Evolutionary conservation across 257 asterid species (phyloP), one percentile per base, ranked within the genome.

Genomic region (Solanum virginianum): DNA sequence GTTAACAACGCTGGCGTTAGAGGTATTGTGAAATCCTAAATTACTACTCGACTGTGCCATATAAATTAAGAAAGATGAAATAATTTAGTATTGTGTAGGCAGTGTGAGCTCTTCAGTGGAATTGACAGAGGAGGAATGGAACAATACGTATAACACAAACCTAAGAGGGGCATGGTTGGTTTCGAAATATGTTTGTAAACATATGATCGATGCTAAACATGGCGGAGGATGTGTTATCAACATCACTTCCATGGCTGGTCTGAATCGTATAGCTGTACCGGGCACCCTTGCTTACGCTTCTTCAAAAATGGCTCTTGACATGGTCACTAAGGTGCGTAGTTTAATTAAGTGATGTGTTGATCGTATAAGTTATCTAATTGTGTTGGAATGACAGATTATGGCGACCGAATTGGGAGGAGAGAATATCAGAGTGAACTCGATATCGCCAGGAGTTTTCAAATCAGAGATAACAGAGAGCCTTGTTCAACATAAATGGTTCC

Each of bases 1-100:
- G 85, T 93, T 83, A 93, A 93, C 54, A 93, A 93, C 65, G 97
- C 96, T 8, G 97, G 79, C 3, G 53, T 39, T 18, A 39, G 53
- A 70, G 79, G 79, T 70, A 43, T 43, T 43, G 9, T 1, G 47
- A 43, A 43, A 43, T 43, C 1, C 47, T 43, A 41, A 41, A 7
- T 1, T 41, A 41, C 8, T 32, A 0, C 3, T 5, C 5, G 0
- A 4, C 5, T 36, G 5, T 36, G 39, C 6, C 39, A 36, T 4
- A 36, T 4, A 36, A 4, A 36, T 36, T 36, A 36, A 36, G 39
- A 36, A 36, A 36, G 39, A 36, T 4, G 39, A 32, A 36, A 36
- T 36, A 41, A 41, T 41, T 41, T 41, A 5, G 45, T 7, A 8
- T 56, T 17, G 71, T 6, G 16, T 16, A 87, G 91, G 91, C 36